phyloP scores from a whole-genome alignment of 2,329 filamentous ascomycete genomes.

The Aplosporella prunicola region DNA sequence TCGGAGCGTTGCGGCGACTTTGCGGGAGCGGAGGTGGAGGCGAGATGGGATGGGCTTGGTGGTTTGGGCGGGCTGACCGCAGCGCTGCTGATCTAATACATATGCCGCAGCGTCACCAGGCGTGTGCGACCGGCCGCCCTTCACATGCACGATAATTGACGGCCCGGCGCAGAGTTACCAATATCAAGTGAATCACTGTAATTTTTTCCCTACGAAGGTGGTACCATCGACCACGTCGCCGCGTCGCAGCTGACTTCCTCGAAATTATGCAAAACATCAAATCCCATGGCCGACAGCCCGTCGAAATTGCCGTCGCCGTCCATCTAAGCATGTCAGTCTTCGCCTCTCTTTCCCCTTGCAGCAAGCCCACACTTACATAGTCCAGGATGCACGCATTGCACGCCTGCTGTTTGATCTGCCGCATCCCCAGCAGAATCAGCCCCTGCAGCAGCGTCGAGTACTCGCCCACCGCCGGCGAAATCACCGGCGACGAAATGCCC shows the following conservation, averaged over 20 bases:
- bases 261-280: conserved; percentile 67
- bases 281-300: conserved; percentile 68
- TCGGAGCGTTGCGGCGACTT: conserved; percentile 14
- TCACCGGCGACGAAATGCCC: conserved; percentile 71
- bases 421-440: conserved; percentile 67
- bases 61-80: too few relatives aligned
- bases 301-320: conserved; percentile 64
- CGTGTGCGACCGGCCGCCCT: too few relatives aligned
- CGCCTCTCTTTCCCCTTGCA: conserved; percentile 24
- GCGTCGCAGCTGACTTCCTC: conserved; percentile 69
- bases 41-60: neutral
- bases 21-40: too few relatives aligned
- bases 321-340: conserved; percentile 41
- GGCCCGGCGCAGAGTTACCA: neutral
- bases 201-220: conserved; percentile 26
- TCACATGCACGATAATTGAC: neutral
- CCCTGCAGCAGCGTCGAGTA: conserved; percentile 69
- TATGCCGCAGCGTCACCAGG: too few relatives aligned
- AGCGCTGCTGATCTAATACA: too few relatives aligned
- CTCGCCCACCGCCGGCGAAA: conserved; percentile 56
- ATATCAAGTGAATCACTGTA: neutral
- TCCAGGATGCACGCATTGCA: conserved; percentile 65
- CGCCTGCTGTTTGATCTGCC: conserved; percentile 72
- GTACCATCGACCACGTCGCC: conserved; percentile 50
- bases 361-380: conserved; percentile 53